A percentile compares a stretch with the other conserved stretches of the same genome.
These are phyloP conservation scores for Trichophyton mentagrophytes DNA, from an alignment of 2,329 filamentous ascomycete genomes.

Conservation along the genomic window DNA sequence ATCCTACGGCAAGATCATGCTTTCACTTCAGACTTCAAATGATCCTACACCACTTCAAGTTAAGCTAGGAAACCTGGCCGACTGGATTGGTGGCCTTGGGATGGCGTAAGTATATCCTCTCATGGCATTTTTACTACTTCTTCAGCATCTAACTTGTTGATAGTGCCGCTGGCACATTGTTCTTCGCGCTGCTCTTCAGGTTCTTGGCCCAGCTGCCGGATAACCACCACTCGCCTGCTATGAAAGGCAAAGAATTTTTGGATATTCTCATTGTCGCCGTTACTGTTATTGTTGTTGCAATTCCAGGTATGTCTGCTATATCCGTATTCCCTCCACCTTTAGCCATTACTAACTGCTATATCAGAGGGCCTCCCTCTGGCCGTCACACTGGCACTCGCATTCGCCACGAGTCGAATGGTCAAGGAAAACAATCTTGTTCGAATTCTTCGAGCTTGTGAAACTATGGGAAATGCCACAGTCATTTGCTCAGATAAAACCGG, in stretches of 20 bases:
- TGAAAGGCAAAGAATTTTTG: constrained; percentile 67
- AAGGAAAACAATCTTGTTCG: constrained; percentile 66
- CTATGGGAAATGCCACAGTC: constrained; percentile 68
- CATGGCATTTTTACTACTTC: background rate
- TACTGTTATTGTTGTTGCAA: constrained; percentile 67
- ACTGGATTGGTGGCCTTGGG: constrained; percentile 65
- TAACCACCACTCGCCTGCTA: constrained; percentile 44
- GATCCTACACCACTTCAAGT: constrained; percentile 65
- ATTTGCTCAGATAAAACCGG: constrained; percentile 74
- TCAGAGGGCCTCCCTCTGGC: constrained; percentile 60
- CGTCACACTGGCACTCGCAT: constrained; percentile 64
- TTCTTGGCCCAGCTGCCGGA: constrained; percentile 58
- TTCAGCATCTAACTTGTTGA: constrained; percentile 8
- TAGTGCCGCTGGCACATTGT: constrained; percentile 59
- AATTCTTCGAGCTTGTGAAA: constrained; percentile 64
- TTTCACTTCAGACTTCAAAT: constrained; percentile 59
- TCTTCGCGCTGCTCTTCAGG: constrained; percentile 73
- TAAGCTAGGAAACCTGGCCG: constrained; percentile 61
- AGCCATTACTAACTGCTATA: background rate
- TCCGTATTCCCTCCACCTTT: background rate
- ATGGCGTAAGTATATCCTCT: constrained; percentile 39
- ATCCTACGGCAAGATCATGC: constrained; percentile 61
- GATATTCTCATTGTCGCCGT: constrained; percentile 67
- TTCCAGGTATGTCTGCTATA: constrained; percentile 38
- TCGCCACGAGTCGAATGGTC: constrained; percentile 64